A percentile compares a stretch with the other conserved stretches of the same genome.
These are phyloP conservation scores for Porphyra umbilicalis DNA, from an alignment of 31 red algal species.

Conservation along the genomic window DNA sequence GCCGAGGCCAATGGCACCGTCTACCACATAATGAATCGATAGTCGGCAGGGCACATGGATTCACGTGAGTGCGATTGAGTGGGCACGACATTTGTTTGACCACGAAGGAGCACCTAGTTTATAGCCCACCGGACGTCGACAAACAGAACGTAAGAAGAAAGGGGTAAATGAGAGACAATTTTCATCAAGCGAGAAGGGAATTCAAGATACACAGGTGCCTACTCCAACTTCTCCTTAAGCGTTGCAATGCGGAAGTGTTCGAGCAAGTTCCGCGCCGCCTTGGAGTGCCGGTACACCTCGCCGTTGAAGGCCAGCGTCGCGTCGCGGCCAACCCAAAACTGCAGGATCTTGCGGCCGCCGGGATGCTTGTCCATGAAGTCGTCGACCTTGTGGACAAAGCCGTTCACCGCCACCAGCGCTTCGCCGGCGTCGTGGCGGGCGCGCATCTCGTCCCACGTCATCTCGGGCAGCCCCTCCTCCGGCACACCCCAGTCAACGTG, in stretches of 20 bases:
- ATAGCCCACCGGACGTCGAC: background rate
- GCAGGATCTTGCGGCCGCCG: constrained; percentile 75
- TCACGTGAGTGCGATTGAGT: no score
- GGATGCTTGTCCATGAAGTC: constrained; percentile 87
- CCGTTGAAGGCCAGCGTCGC: constrained; percentile 94
- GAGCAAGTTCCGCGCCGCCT: constrained; percentile 87
- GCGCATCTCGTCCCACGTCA: constrained; percentile 75
- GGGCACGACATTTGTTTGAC: no score
- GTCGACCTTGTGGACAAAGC: constrained; percentile 86
- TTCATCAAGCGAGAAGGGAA: background rate
- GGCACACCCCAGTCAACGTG: constrained; percentile 88
- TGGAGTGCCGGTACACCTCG: constrained; percentile 97
- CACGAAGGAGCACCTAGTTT: background rate
- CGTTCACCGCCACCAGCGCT: constrained; percentile 73
- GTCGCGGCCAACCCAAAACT: constrained; percentile 98
- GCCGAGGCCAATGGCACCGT: no score
- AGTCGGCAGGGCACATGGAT: no score
- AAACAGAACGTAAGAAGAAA: background rate
- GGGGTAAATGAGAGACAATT: background rate
- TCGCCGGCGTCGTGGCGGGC: constrained; percentile 48
- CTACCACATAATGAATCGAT: no score
- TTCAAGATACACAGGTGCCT: background rate
- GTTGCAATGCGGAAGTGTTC: constrained; percentile 81
- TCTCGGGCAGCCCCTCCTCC: constrained; percentile 36
- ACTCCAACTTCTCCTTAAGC: constrained; percentile 60